A percentile compares a stretch with the other conserved stretches of the same genome.
These are phyloP conservation scores for Stromatinia cepivora DNA, from an alignment of 2,329 filamentous ascomycete species.

Conservation along the genomic window DNA sequence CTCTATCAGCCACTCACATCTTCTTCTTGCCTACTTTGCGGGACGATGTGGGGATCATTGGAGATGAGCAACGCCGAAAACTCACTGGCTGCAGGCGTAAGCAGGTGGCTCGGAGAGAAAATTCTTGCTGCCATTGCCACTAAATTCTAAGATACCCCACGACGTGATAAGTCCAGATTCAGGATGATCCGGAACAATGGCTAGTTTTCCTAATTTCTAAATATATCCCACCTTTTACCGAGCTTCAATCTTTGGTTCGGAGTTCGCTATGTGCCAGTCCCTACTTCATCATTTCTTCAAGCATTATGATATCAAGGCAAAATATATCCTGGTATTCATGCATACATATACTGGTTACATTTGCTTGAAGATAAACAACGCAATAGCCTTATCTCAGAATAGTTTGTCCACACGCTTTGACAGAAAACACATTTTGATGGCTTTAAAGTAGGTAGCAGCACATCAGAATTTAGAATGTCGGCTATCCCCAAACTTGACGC, in stretches of 20 bases:
- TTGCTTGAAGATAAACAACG: not conserved
- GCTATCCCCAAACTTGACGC: slow-evolving; percentile 4
- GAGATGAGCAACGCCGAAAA: slow-evolving; percentile 4
- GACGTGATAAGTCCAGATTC: slow-evolving; percentile 6
- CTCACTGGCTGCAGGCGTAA: slow-evolving; percentile 1
- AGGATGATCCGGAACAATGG: not conserved
- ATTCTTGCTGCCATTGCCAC: slow-evolving; percentile 13
- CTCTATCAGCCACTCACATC: not conserved
- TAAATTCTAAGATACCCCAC: slow-evolving; percentile 4
- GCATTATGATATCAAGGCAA: not conserved
- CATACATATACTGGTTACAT: not conserved
- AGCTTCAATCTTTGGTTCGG: not conserved
- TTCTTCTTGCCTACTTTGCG: not conserved
- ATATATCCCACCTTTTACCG: not conserved
- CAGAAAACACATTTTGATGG: not conserved
- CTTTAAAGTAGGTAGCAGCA: not conserved
- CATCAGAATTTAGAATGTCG: not conserved
- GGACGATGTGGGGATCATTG: slow-evolving; percentile 6
- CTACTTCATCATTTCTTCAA: not conserved
- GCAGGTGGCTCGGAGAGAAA: slow-evolving; percentile 12
- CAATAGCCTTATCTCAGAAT: not conserved
- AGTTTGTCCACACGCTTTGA: not conserved
- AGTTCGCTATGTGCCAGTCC: not conserved
- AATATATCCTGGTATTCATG: not conserved
- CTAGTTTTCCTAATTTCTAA: not conserved